These are phyloP conservation scores for Immersiella caudata DNA, from an alignment of 495 filamentous ascomycete genomes.

Conservation along the genomic window DNA sequence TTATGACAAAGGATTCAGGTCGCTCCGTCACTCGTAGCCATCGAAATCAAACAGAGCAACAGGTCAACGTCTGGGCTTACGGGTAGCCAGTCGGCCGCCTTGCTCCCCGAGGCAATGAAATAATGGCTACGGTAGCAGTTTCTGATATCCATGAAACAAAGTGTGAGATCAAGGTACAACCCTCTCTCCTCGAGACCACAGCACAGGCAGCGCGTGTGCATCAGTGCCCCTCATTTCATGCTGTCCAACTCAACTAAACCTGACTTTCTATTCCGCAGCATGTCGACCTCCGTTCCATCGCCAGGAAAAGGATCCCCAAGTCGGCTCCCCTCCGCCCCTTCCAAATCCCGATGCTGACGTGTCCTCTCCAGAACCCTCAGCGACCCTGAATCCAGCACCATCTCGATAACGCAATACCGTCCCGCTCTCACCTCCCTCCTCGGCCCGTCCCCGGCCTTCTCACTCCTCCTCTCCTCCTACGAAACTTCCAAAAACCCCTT, in stretches of 20 bases:
- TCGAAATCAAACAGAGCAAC: background rate
- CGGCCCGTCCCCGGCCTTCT: conserved; percentile 30
- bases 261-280: background rate
- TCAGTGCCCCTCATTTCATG: no score
- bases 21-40: background rate
- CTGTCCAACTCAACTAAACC: no score
- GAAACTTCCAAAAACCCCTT: conserved; percentile 44
- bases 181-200: no score
- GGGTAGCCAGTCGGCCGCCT: background rate
- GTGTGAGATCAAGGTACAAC: conserved; percentile 3
- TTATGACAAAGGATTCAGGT: background rate
- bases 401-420: conserved; percentile 33
- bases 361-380: background rate
- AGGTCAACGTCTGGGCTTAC: background rate
- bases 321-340: background rate
- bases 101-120: background rate
- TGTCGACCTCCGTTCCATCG: background rate
- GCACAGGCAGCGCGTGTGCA: no score
- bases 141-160: background rate
- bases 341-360: background rate
- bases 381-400: background rate
- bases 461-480: conserved; percentile 43
- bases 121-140: background rate
- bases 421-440: conserved; percentile 24
- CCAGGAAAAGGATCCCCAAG: background rate